These are phyloP conservation scores for Millerozyma acaciae DNA, from an alignment of 805 yeast species.

Conservation along the genomic window DNA sequence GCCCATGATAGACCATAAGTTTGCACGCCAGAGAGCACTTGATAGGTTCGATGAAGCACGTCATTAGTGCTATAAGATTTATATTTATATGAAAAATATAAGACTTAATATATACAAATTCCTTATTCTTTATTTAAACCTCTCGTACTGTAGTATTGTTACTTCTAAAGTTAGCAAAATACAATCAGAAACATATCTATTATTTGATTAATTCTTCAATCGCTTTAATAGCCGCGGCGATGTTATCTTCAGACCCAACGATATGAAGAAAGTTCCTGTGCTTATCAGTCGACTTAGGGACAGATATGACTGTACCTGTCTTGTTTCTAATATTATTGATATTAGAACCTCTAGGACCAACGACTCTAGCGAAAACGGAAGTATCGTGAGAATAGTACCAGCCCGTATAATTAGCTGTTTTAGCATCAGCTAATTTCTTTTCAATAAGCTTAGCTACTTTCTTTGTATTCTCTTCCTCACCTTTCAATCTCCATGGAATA, in stretches of 20 bases:
- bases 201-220: conserved; percentile 13
- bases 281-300: conserved; percentile 58
- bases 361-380: conserved; percentile 54
- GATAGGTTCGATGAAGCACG: conserved; percentile 40
- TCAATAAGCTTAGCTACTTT: conserved; percentile 52
- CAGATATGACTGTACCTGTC: conserved; percentile 54
- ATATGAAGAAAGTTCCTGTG: conserved; percentile 52
- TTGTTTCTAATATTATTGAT: conserved; percentile 57
- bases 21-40: conserved; percentile 39
- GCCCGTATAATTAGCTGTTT: conserved; percentile 47
- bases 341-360: conserved; percentile 75
- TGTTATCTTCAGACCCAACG: conserved; percentile 56
- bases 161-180: neutral
- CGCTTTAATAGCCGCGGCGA: conserved; percentile 30
- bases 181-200: neutral
- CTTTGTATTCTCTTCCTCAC: conserved; percentile 45
- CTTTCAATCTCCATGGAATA: conserved; percentile 69
- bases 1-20: conserved; percentile 43
- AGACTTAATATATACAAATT: neutral
- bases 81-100: conserved; percentile 1
- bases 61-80: neutral
- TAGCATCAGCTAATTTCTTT: conserved; percentile 45
- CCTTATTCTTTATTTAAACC: too few relatives aligned
- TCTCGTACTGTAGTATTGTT: neutral
- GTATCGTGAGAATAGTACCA: conserved; percentile 59